These are phyloP conservation scores for Gonapodya prolifera DNA, from an alignment of 192 early-diverging fungal species.

Conservation along the genomic window DNA sequence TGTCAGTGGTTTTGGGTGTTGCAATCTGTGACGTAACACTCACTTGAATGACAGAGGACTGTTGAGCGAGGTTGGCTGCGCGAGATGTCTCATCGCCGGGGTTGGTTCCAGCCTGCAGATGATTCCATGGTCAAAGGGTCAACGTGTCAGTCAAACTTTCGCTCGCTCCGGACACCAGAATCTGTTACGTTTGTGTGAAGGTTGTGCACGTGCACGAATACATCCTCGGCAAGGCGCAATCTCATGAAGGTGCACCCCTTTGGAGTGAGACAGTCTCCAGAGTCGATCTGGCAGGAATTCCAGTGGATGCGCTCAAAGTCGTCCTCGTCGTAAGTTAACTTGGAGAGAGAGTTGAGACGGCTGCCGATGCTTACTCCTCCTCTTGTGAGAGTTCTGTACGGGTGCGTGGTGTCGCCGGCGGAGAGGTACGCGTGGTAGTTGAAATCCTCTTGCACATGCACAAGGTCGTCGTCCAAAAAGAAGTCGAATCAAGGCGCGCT, in stretches of 20 bases:
- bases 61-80: too few relatives aligned
- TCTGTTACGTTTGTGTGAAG: constrained; percentile 12
- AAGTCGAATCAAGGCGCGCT: not conserved
- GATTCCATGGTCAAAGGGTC: not conserved
- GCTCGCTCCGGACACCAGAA: too few relatives aligned
- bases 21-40: too few relatives aligned
- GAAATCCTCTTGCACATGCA: not conserved
- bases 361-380: constrained; percentile 10
- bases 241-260: constrained; percentile 15
- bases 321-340: constrained; percentile 1
- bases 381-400: constrained; percentile 10
- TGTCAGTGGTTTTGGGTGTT: too few relatives aligned
- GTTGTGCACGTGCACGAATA: constrained; percentile 12
- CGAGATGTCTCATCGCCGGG: too few relatives aligned
- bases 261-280: constrained; percentile 14
- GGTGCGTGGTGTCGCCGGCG: constrained; percentile 12
- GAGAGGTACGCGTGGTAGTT: constrained; percentile 10
- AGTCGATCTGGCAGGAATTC: constrained; percentile 10
- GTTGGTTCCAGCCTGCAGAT: not conserved
- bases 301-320: constrained; percentile 9
- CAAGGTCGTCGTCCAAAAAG: not conserved
- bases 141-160: too few relatives aligned
- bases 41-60: too few relatives aligned
- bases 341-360: constrained; percentile 14
- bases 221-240: not conserved